These are phyloP conservation scores for Lunasporangiospora selenospora DNA, from an alignment of 192 early-diverging fungal genomes.

Conservation along the genomic window DNA sequence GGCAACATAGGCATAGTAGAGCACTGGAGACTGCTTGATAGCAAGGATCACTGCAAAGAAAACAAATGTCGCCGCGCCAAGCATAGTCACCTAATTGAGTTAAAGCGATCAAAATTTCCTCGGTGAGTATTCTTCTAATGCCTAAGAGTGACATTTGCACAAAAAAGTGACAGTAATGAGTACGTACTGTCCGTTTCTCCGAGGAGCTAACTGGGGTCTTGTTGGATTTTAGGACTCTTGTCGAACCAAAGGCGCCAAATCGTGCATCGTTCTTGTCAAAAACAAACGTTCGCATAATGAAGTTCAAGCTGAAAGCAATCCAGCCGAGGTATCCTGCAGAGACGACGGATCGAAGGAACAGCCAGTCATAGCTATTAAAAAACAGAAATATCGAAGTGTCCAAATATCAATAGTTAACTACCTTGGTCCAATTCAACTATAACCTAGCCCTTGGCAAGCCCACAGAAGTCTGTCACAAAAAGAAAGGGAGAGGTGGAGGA, in stretches of 20 bases:
- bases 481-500: too few relatives aligned
- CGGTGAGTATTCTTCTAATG: background rate
- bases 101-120: background rate
- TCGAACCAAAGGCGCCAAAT: conserved; percentile 16
- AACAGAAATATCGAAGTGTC: background rate
- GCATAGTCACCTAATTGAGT: conserved; percentile 39
- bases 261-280: conserved; percentile 32
- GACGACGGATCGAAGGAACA: conserved; percentile 85
- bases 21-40: conserved; percentile 75
- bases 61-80: conserved; percentile 47
- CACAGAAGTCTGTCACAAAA: background rate
- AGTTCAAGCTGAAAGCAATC: conserved; percentile 85
- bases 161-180: conserved; percentile 15
- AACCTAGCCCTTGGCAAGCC: too few relatives aligned
- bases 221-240: conserved; percentile 1
- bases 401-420: background rate
- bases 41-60: conserved; percentile 67
- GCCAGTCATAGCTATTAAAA: conserved; percentile 90
- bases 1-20: conserved; percentile 89
- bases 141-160: background rate
- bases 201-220: conserved; percentile 4
- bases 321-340: conserved; percentile 90
- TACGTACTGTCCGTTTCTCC: conserved; percentile 12
- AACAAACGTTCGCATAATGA: conserved; percentile 76
- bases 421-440: too few relatives aligned